phyloP scores from a whole-genome alignment of 495 filamentous ascomycete genomes.

The Penicillium coffeae region DNA sequence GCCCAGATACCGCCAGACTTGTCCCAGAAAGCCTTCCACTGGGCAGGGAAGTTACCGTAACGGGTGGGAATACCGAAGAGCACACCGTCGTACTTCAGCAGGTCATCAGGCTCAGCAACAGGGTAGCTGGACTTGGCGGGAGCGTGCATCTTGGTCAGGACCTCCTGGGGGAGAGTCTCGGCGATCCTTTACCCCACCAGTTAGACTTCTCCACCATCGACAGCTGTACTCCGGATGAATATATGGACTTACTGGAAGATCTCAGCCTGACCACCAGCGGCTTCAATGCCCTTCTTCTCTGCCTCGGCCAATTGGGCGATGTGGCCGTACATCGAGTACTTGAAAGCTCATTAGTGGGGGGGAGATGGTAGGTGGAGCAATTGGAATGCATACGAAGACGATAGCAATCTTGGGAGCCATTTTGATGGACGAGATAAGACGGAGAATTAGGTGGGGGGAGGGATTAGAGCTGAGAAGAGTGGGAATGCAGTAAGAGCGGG shows the following conservation, averaged over 20 bases:
- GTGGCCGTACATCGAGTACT: constrained; percentile 98
- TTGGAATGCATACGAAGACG: constrained; percentile 63
- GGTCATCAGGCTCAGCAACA: constrained; percentile 58
- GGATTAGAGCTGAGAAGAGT: constrained; percentile 3
- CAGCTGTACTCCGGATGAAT: too few relatives aligned
- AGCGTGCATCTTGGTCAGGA: constrained; percentile 85
- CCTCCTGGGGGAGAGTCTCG: constrained; percentile 82
- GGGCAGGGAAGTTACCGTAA: constrained; percentile 96
- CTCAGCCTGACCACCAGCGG: constrained; percentile 74
- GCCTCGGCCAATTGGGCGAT: constrained; percentile 80
- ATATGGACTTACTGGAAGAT: constrained; percentile 64
- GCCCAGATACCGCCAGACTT: constrained; percentile 70
- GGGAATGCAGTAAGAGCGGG: not conserved
- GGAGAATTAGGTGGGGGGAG: not conserved
- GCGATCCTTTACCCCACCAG: constrained; percentile 69
- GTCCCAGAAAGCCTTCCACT: constrained; percentile 94
- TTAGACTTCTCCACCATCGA: too few relatives aligned
- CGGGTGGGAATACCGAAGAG: constrained; percentile 97
- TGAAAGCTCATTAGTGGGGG: too few relatives aligned
- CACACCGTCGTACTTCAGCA: constrained; percentile 84
- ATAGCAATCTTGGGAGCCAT: constrained; percentile 96
- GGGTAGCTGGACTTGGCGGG: constrained; percentile 71
- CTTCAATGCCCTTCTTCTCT: constrained; percentile 85
- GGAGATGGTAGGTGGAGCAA: too few relatives aligned
- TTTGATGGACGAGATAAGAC: constrained; percentile 24